Evolutionary conservation across 78 protist species (phyloP).

Genomic region (Dictyostelium intermedium): DNA sequence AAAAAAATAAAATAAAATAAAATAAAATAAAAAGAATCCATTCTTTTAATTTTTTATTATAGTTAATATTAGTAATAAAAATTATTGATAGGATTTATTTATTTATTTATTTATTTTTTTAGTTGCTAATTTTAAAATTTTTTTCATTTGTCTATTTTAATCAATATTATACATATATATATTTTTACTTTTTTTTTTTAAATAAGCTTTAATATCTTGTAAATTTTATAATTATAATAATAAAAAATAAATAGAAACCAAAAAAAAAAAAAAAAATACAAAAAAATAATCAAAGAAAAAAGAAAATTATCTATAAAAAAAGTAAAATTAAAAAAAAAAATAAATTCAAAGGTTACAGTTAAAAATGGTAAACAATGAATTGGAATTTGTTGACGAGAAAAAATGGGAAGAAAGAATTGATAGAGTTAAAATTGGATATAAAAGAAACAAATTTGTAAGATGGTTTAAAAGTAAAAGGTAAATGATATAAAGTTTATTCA

Average conservation of each 20-base stretch:
- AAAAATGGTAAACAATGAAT: slow-evolving; percentile 9
- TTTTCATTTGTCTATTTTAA: too few relatives aligned
- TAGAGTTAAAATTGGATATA: background rate
- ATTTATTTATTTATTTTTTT: too few relatives aligned
- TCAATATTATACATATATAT: background rate
- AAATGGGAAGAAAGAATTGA: slow-evolving; percentile 24
- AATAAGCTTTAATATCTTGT: too few relatives aligned
- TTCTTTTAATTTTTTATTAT: background rate
- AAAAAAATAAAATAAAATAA: background rate
- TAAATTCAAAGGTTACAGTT: background rate
- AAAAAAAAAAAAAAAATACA: background rate
- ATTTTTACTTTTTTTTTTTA: too few relatives aligned
- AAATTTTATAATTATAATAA: too few relatives aligned
- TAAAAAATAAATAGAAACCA: background rate
- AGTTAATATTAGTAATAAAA: too few relatives aligned
- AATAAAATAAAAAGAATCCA: background rate
- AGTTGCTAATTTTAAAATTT: too few relatives aligned
- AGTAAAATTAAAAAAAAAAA: background rate
- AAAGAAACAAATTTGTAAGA: background rate
- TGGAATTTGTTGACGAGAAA: slow-evolving; percentile 2
- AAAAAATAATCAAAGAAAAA: background rate
- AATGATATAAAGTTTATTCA: background rate
- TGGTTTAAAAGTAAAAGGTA: slow-evolving; percentile 42
- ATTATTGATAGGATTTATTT: too few relatives aligned
- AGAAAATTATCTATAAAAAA: too few relatives aligned